A percentile compares a stretch with the other conserved stretches of the same genome.
These are phyloP conservation scores for Epipyxis sp. DNA, from an alignment of 108 stramenopile genomes.

Conservation along the genomic window DNA sequence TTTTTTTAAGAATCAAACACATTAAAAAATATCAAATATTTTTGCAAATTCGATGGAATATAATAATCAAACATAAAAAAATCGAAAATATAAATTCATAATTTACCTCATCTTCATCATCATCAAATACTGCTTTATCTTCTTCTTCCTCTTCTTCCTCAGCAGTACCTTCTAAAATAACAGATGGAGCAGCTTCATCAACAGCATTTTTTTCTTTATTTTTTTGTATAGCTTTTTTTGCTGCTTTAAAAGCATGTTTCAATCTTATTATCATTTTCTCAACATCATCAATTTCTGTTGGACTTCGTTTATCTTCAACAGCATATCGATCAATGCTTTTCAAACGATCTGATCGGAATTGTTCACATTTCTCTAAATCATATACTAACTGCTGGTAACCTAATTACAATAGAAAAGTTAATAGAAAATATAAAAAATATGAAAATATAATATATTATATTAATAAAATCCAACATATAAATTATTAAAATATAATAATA, in stretches of 20 bases:
- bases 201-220: background rate
- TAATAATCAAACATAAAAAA: too few species aligned
- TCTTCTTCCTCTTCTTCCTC: constrained; percentile 3
- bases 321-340: constrained; percentile 12
- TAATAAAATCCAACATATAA: too few species aligned
- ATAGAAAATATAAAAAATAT: too few species aligned
- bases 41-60: too few species aligned
- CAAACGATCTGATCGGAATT: background rate
- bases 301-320: background rate
- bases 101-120: constrained; percentile 4
- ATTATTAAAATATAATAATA: too few species aligned
- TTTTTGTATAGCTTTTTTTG: background rate
- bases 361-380: background rate
- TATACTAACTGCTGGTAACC: too few species aligned
- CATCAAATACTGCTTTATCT: background rate
- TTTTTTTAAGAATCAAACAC: too few species aligned
- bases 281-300: constrained; percentile 9
- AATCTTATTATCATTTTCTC: constrained; percentile 10
- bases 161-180: background rate
- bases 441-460: too few species aligned
- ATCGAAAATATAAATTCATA: too few species aligned
- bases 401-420: too few species aligned
- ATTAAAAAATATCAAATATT: too few species aligned
- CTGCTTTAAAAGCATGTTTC: constrained; percentile 16
- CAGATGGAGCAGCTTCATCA: background rate